Conservation (phyloP, 2,329 filamentous ascomycete species). For the Sclerotinia spermophila region DNA sequence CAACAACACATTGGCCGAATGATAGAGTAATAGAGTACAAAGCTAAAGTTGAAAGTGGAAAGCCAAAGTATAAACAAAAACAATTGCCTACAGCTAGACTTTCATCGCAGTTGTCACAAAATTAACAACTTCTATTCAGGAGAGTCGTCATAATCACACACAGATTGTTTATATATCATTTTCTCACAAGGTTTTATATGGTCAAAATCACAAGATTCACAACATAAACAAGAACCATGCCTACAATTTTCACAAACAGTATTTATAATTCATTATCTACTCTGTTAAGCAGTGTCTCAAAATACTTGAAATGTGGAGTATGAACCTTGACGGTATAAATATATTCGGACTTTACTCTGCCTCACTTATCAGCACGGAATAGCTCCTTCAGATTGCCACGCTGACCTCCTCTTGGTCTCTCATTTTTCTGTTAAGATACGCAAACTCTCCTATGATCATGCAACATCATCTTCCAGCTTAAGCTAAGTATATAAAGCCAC, state of each 20-base stretch:
- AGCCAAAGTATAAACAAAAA: neutral
- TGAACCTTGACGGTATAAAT: neutral
- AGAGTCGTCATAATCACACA: neutral
- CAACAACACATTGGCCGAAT: neutral
- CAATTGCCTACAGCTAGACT: neutral
- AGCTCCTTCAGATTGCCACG: no score
- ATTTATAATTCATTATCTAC: neutral
- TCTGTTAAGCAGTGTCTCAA: neutral
- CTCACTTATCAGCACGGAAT: neutral
- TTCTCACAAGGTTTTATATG: neutral
- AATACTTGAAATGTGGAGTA: neutral
- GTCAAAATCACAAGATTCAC: neutral
- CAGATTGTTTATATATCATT: neutral
- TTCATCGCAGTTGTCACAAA: neutral
- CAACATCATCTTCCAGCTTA: neutral
- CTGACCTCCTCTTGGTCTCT: no score
- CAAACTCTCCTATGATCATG: neutral
- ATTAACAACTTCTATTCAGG: neutral
- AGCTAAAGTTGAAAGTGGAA: neutral
- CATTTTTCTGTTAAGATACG: neutral
- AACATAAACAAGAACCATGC: neutral
- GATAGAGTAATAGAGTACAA: neutral
- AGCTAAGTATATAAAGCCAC: neutral
- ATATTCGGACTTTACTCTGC: neutral
- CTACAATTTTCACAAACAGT: neutral